Base-by-base conservation (phyloP, 2,329 filamentous ascomycete genomes). In the Aureobasidium namibiae region DNA sequence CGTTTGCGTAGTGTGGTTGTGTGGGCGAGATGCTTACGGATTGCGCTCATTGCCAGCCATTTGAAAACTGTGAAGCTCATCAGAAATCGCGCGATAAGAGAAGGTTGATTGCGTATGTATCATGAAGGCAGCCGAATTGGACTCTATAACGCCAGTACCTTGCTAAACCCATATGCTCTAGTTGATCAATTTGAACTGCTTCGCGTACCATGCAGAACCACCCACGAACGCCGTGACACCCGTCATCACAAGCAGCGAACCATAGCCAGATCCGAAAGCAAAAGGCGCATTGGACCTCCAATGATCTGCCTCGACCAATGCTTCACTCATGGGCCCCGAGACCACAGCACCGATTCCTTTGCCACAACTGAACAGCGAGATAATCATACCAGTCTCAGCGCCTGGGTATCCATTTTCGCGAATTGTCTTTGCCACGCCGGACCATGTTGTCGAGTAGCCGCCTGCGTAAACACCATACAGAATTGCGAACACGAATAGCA, bases 311-410 rank as follows among this genome's bases (percentile, higher is more conserved):
- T 67, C 66, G 9, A 79, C 61, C 34, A 79, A 63, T 14, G 69
- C 73, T 65, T 80, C 78, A 49, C 78, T 80, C 42, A 82, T 66
- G 0, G 80, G 80, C 3, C 80, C 80, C 61, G 73, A 76, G 10
- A 76, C 73, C 10, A 82, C 68, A 65, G 76, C 78, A 3, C 80
- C 79, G 21, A 82, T 72, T 0, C 80, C 80, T 45, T 78, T 76
- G 0, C 79, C 79, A 9, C 75, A 75, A 10, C 74, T 74, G 56
- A 82, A 68, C 14, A 76, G 71, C 0, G 74, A 75, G 60, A 81
- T 78, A 1, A 80, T 72, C 62, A 81, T 75, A 0, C 77, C 75
- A 3, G 75, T 69, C 44, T 82, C 79, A 0, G 74, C 69, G 5
- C 60, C 62, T 1, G 64, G 61, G 23, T 61, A 56, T 4, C 54